These are phyloP conservation scores for Herpetospermum pedunculosum DNA, from an alignment of 306 rosid species.

Conservation along the genomic window DNA sequence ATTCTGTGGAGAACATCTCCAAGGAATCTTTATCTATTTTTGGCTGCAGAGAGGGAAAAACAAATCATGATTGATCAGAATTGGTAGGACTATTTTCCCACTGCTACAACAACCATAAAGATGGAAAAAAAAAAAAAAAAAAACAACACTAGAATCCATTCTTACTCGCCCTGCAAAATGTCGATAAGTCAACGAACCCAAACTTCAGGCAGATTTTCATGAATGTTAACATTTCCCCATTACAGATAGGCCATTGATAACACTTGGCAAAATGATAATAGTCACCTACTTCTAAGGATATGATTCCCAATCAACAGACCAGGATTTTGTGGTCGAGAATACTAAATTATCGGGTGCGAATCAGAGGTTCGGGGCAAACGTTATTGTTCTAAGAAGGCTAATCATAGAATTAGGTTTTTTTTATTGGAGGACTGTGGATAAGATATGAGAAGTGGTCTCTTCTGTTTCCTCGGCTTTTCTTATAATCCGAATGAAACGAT, in stretches of 20 bases:
- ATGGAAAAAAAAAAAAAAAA: no score
- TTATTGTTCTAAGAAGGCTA: background rate
- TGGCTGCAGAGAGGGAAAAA: conserved; percentile 37
- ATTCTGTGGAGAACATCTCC: conserved; percentile 49
- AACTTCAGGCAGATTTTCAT: background rate
- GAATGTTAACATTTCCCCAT: background rate
- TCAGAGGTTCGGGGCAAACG: no score
- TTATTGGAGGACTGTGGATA: background rate
- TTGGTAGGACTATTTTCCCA: background rate
- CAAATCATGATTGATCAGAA: background rate
- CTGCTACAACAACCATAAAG: background rate
- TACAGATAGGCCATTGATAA: background rate
- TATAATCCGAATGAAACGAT: no score
- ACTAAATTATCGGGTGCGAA: no score
- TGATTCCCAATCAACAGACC: background rate
- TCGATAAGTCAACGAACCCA: background rate
- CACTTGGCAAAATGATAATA: background rate
- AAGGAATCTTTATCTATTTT: conserved; percentile 51
- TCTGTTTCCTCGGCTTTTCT: background rate
- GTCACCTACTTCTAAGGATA: background rate
- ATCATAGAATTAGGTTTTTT: background rate
- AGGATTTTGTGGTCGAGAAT: background rate
- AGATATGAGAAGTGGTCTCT: background rate
- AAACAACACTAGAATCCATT: background rate
- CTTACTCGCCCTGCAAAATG: background rate